Evolutionary conservation across 1,139 yeast species (phyloP).

Genomic region (Pichia sp.): DNA sequence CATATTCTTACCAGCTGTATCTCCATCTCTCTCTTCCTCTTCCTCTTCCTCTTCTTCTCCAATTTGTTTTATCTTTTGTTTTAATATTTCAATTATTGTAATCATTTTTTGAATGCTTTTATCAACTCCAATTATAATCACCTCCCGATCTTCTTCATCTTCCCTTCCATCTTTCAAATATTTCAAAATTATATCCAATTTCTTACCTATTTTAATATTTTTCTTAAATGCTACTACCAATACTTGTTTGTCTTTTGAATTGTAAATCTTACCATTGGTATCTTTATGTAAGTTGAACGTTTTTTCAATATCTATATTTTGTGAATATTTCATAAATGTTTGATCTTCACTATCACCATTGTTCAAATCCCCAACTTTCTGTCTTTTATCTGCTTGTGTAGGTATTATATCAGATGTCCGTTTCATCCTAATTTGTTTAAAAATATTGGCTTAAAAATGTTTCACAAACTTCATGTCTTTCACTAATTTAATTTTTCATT

Average conservation of each 20-base stretch:
- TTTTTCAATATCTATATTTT: constrained; percentile 9
- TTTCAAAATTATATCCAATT: constrained; percentile 16
- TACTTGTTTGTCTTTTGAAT: background rate
- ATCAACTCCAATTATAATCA: constrained; percentile 18
- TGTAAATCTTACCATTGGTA: background rate
- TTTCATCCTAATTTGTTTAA: background rate
- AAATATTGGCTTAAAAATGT: no score
- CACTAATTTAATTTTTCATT: no score
- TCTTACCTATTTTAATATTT: constrained; percentile 22
- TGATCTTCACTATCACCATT: background rate
- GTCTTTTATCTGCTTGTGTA: background rate
- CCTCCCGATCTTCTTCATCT: constrained; percentile 9
- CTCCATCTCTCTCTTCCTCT: background rate
- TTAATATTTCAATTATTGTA: constrained; percentile 25
- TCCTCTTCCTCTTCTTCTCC: background rate
- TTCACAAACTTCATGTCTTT: no score
- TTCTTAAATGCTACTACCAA: constrained; percentile 15
- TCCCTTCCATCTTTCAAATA: constrained; percentile 4
- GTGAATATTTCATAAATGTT: constrained; percentile 11
- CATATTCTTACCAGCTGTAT: constrained; percentile 2
- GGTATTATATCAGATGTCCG: background rate
- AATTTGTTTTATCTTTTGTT: constrained; percentile 18
- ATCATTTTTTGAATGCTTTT: constrained; percentile 25
- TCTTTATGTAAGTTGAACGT: background rate
- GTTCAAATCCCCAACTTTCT: background rate